Conservation (phyloP, 108 stramenopile species). For the Conticribra weissflogii region DNA sequence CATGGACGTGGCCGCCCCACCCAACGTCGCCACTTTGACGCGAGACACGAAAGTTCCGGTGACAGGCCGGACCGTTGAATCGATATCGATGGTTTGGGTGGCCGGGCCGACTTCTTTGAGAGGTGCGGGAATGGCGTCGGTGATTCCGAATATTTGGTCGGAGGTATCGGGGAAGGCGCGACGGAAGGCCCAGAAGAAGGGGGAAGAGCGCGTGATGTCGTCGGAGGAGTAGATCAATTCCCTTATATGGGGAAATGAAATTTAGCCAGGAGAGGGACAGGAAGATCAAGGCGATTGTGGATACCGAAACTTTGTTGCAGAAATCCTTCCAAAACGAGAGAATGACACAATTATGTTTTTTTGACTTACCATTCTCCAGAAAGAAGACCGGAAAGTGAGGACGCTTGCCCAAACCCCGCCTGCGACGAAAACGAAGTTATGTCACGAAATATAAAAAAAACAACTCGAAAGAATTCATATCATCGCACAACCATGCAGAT, state of each 20-base stretch:
- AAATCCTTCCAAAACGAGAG: background rate
- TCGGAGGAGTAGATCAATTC: conserved; percentile 81
- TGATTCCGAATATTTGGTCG: conserved; percentile 83
- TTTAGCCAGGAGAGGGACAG: background rate
- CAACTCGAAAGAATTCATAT: background rate
- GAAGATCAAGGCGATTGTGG: background rate
- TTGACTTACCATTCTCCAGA: conserved; percentile 68
- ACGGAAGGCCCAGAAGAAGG: conserved; percentile 90
- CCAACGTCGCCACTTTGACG: conserved; percentile 84
- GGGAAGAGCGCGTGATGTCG: conserved; percentile 78
- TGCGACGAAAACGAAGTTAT: conserved; percentile 24
- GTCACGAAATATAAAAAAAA: conserved; percentile 37
- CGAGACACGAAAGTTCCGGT: conserved; percentile 71
- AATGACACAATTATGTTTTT: background rate
- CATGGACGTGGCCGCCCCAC: conserved; percentile 85
- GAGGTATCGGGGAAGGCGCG: conserved; percentile 79
- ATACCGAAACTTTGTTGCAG: too few relatives aligned
- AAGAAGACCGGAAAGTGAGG: conserved; percentile 63
- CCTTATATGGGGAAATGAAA: conserved; percentile 41
- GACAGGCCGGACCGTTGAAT: conserved; percentile 32
- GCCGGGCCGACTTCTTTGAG: conserved; percentile 89
- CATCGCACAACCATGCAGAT: background rate
- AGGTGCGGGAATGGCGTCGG: conserved; percentile 80
- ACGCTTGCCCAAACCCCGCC: conserved; percentile 64
- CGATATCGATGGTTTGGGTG: conserved; percentile 69